A percentile compares a stretch with the other conserved stretches of the same genome.
phyloP scores from a whole-genome alignment of 1,284 basidiomycete species.

The Tremellales sp. region DNA sequence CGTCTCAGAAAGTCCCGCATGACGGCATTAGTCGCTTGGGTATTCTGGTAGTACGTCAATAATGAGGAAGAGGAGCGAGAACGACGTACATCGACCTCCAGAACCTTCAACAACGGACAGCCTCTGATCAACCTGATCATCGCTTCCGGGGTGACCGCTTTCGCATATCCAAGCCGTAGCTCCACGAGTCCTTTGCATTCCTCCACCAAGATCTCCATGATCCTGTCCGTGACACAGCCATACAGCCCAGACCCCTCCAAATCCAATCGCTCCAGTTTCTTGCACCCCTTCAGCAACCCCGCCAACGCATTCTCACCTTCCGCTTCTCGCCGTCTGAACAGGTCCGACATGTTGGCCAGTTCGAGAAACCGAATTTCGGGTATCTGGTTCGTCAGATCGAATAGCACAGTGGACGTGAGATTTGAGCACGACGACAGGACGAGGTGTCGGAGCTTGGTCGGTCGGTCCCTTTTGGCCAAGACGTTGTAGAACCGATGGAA shows the following conservation, averaged over 20 bases:
- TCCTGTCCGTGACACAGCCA: constrained; percentile 65
- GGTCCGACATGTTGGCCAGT: constrained; percentile 61
- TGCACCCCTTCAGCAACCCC: constrained; percentile 66
- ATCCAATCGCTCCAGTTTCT: constrained; percentile 69
- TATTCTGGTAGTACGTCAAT: constrained; percentile 51
- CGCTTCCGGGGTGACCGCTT: constrained; percentile 60
- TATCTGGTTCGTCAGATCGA: constrained; percentile 65
- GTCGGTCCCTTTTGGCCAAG: background rate
- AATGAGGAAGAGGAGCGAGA: background rate
- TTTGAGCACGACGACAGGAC: constrained; percentile 68
- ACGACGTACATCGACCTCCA: constrained; percentile 63
- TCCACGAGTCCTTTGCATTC: constrained; percentile 65
- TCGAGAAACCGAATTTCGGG: constrained; percentile 77
- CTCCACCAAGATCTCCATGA: constrained; percentile 61
- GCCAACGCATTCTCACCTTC: constrained; percentile 35
- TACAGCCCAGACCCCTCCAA: constrained; percentile 65
- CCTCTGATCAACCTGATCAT: constrained; percentile 61
- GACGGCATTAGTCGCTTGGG: constrained; percentile 61
- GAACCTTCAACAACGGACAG: constrained; percentile 60
- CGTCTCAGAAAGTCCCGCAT: constrained; percentile 65
- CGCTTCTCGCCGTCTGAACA: constrained; percentile 17
- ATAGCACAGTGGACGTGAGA: constrained; percentile 69
- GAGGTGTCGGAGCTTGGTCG: constrained; percentile 65
- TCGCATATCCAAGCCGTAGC: constrained; percentile 67
- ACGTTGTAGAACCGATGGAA: constrained; percentile 60